These are phyloP conservation scores for Arthrocladium fulminans DNA, from an alignment of 2,329 filamentous ascomycete genomes.

Conservation along the genomic window DNA sequence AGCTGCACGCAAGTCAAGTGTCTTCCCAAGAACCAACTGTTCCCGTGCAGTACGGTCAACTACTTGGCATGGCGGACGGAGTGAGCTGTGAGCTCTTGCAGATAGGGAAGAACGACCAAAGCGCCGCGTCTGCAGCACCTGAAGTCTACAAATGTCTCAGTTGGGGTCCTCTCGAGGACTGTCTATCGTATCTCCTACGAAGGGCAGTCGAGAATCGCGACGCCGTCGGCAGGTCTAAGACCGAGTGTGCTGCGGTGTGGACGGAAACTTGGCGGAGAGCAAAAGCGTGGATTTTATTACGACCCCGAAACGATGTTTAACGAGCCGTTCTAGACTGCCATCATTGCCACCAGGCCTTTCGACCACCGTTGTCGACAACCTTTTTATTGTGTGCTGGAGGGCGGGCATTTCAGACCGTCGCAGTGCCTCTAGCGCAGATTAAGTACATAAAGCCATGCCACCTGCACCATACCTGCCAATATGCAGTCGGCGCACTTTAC, in stretches of 20 bases:
- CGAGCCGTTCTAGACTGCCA: no score
- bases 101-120: slow-evolving; percentile 11
- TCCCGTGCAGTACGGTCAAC: slow-evolving; percentile 60
- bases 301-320: no score
- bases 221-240: slow-evolving; percentile 53
- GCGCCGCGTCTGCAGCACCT: slow-evolving; percentile 24
- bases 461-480: no score
- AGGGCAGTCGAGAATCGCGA: slow-evolving; percentile 67
- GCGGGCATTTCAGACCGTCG: no score
- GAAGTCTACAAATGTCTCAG: slow-evolving; percentile 50
- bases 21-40: slow-evolving; percentile 32
- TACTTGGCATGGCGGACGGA: slow-evolving; percentile 93
- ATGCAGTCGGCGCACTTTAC: no score
- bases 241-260: neutral
- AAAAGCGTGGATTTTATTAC: no score
- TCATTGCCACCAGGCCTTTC: no score
- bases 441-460: no score
- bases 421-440: no score
- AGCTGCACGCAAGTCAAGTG: neutral
- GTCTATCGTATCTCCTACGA: slow-evolving; percentile 51
- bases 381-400: no score
- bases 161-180: slow-evolving; percentile 51
- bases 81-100: slow-evolving; percentile 53
- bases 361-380: no score
- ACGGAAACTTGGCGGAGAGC: neutral